Evolutionary conservation across 768 basidiomycete species (phyloP).

Genomic region (Termitomyces sp.): DNA sequence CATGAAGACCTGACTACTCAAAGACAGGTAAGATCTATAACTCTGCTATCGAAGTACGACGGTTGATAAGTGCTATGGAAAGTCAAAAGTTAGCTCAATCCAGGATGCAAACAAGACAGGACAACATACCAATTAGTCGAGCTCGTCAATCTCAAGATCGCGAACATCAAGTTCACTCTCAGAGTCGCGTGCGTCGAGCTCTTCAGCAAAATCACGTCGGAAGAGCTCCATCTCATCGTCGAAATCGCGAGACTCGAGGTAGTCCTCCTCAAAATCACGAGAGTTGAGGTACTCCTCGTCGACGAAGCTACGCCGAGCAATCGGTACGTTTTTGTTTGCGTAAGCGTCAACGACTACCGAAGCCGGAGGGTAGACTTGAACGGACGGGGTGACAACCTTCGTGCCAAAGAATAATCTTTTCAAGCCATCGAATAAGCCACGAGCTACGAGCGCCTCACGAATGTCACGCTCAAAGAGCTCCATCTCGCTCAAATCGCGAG

Average conservation of each 20-base stretch:
- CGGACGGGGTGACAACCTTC: no score
- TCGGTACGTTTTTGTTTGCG: neutral
- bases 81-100: neutral
- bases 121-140: neutral
- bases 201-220: neutral
- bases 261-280: neutral
- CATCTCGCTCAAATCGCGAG: neutral
- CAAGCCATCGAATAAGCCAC: no score
- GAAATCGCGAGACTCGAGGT: constrained; percentile 1
- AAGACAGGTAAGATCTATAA: neutral
- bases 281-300: neutral
- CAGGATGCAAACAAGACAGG: no score
- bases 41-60: neutral
- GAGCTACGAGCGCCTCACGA: neutral
- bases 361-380: neutral
- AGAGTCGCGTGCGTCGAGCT: neutral
- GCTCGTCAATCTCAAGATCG: neutral
- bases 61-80: neutral
- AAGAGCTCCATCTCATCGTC: neutral
- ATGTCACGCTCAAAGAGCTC: neutral
- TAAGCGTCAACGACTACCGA: no score
- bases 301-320: neutral
- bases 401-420: no score
- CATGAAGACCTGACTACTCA: neutral
- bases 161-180: neutral